A percentile compares a stretch with the other conserved stretches of the same genome.
phyloP scores from a whole-genome alignment of 768 basidiomycete species.

The Mrakia hoshinonis region DNA sequence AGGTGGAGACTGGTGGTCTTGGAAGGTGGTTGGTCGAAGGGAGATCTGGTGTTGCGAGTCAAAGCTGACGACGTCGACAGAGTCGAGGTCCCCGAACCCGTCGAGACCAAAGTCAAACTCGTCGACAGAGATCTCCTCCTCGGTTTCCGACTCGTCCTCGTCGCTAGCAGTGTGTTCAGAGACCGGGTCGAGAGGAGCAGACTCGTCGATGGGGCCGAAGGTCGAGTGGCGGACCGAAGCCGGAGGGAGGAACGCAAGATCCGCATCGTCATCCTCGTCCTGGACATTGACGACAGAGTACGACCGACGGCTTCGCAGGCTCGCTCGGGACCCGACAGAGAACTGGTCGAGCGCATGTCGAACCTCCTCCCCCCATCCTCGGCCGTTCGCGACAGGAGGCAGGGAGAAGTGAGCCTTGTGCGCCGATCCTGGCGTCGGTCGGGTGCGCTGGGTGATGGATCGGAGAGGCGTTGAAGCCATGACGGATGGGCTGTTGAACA shows the following conservation, averaged over 20 bases:
- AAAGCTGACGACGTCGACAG: background rate
- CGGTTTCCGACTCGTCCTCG: background rate
- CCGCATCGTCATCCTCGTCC: background rate
- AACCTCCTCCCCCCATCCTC: conserved; percentile 5
- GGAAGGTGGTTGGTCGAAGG: no score
- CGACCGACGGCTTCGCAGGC: background rate
- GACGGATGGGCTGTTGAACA: conserved; percentile 19
- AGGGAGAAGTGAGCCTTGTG: conserved; percentile 17
- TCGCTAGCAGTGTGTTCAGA: background rate
- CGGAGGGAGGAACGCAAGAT: conserved; percentile 1
- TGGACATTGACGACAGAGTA: conserved; percentile 1
- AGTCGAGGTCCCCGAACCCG: background rate
- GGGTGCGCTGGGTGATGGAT: background rate
- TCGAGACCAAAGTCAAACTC: conserved; percentile 8
- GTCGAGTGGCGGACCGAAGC: background rate
- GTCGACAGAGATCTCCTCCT: background rate
- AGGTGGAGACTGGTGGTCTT: background rate
- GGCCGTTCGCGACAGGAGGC: background rate
- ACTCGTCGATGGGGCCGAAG: background rate
- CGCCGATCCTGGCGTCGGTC: background rate
- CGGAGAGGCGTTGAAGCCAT: conserved; percentile 5
- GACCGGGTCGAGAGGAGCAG: background rate
- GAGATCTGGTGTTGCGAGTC: background rate
- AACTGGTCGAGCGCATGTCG: background rate
- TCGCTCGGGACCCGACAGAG: background rate